Conservation (phyloP, 2,329 filamentous ascomycete species). For the Fusarium sororula region DNA sequence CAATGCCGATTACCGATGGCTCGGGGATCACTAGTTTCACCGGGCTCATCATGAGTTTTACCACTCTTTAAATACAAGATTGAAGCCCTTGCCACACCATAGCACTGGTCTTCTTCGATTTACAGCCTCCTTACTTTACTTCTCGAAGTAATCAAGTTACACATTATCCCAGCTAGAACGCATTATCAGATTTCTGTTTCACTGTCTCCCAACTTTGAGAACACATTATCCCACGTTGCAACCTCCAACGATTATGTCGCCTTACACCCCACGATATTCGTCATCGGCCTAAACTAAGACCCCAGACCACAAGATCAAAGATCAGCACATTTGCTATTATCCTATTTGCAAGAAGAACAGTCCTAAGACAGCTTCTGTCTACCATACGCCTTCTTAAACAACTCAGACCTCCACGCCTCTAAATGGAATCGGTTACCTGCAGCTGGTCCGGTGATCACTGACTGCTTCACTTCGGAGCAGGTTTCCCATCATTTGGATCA, state of each 20-base stretch:
- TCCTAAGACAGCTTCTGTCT: slow-evolving; percentile 1
- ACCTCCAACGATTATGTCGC: slow-evolving; percentile 28
- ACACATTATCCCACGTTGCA: not conserved
- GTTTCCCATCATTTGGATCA: not conserved
- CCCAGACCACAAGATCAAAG: slow-evolving; percentile 26
- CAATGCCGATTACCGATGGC: slow-evolving; percentile 30
- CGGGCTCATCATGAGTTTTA: not conserved
- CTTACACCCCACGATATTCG: slow-evolving; percentile 42
- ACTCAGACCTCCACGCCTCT: slow-evolving; percentile 18
- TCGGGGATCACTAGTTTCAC: not conserved
- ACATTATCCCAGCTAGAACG: not conserved
- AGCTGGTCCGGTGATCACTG: slow-evolving; percentile 12
- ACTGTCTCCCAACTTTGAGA: not conserved
- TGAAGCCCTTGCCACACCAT: not conserved
- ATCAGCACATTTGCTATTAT: not conserved
- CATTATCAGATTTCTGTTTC: not conserved
- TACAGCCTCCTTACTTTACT: not conserved
- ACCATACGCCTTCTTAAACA: slow-evolving; percentile 9
- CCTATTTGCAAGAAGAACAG: slow-evolving; percentile 27
- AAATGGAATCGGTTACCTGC: slow-evolving; percentile 4
- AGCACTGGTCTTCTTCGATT: not conserved
- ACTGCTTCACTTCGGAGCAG: not conserved
- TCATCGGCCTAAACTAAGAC: slow-evolving; percentile 32
- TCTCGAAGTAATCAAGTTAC: not conserved
- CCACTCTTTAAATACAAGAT: slow-evolving; percentile 1